Evolutionary conservation across 2,329 filamentous ascomycete genomes (phyloP), one percentile per base, ranked within the genome.

Genomic region (Venturia carpophila): DNA sequence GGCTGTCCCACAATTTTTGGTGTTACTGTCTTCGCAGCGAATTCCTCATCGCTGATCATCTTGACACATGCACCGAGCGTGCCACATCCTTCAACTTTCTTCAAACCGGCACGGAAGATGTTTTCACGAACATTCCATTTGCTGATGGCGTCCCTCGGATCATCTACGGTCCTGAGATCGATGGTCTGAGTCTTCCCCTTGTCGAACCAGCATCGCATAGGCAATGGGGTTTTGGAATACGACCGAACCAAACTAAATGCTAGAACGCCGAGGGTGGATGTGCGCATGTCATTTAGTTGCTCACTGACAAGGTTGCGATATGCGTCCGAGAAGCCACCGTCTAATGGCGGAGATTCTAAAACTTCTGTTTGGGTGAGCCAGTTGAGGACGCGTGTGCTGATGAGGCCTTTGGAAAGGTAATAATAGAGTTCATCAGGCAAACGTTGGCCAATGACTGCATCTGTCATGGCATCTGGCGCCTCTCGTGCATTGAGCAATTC

Each of bases 361-460:
- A 96, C 84, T 73, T 93, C 87, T 68, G 88, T 86, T 64, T 91
- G 88, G 5, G 90, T 89, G 70, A 96, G 85, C 83, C 87, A 93
- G 73, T 89, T 90, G 15, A 96, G 83, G 45, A 96, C 81, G 60
- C 90, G 86, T 30, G 91, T 82, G 37, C 90, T 86, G 68, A 97
- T 85, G 55, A 97, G 79, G 42, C 91, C 94, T 63, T 84, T 87
- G 66, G 91, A 92, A 62, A 97, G 82, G 74, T 97, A 97, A 75
- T 91, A 89, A 74, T 93, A 92, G 21, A 97, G 81, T 76, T 99
- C 94, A 49, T 92, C 87, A 0, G 94, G 92, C 5, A 99, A 81
- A 67, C 92, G 89, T 66, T 95, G 85, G n/a, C 92, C 92, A 67
- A 97, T 85, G 73, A 97, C 92, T 5, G 37, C 15, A 15, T 58